Percentiles rank a stretch among this genome's conserved stretches.
phyloP scores from a whole-genome alignment of 805 yeast species.

The Scheffersomyces amazonensis region DNA sequence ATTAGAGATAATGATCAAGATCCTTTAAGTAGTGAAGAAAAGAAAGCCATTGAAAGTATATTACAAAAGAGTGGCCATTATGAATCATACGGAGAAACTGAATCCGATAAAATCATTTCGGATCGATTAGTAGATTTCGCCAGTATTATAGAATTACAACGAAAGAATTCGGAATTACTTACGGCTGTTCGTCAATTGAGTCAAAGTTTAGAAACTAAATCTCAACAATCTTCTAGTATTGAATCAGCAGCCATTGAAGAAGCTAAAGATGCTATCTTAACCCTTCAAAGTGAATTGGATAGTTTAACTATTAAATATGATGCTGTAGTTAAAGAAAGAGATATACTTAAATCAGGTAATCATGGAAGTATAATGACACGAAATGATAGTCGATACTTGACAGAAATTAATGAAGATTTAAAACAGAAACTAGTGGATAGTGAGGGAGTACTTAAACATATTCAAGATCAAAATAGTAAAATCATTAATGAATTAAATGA shows the following conservation, averaged over 20 bases:
- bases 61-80: conserved; percentile 36
- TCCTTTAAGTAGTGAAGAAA: conserved; percentile 66
- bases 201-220: conserved; percentile 64
- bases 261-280: conserved; percentile 66
- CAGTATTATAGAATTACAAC: conserved; percentile 63
- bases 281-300: conserved; percentile 57
- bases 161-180: conserved; percentile 71
- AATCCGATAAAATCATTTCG: conserved; percentile 69
- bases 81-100: conserved; percentile 41
- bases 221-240: conserved; percentile 37
- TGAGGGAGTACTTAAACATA: conserved; percentile 31
- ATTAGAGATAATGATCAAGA: conserved; percentile 53
- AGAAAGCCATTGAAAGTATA: conserved; percentile 57
- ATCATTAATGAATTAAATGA: conserved; percentile 48
- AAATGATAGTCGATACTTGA: conserved; percentile 20
- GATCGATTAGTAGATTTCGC: conserved; percentile 72
- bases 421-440: conserved; percentile 30
- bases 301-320: conserved; percentile 49
- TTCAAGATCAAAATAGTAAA: conserved; percentile 36
- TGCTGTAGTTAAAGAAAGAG: conserved; percentile 64
- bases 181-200: conserved; percentile 70
- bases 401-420: conserved; percentile 26
- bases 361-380: conserved; percentile 1
- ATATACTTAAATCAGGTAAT: conserved; percentile 47
- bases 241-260: conserved; percentile 54